A percentile compares a stretch with the other conserved stretches of the same genome.
These are phyloP conservation scores for Coemansia sp. DNA, from an alignment of 192 early-diverging fungal species.

Conservation along the genomic window DNA sequence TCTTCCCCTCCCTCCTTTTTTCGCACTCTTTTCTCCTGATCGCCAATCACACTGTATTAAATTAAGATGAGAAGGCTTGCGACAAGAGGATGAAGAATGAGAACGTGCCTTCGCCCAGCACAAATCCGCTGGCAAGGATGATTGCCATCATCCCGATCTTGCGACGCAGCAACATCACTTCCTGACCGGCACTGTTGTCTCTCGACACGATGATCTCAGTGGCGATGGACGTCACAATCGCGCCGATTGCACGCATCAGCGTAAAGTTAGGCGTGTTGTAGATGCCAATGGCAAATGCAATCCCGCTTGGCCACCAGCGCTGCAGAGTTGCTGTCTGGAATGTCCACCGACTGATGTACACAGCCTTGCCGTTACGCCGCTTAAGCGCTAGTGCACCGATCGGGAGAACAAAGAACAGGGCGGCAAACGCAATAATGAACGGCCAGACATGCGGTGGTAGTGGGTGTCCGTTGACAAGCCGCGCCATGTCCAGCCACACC, in stretches of 20 bases:
- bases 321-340: constrained; percentile 13
- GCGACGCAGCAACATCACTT: constrained; percentile 26
- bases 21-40: background rate
- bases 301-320: constrained; percentile 69
- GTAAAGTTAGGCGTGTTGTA: constrained; percentile 79
- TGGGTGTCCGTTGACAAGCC: constrained; percentile 72
- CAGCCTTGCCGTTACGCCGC: background rate
- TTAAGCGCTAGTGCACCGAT: constrained; percentile 2
- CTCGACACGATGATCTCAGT: constrained; percentile 34
- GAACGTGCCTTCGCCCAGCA: constrained; percentile 72
- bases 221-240: constrained; percentile 44
- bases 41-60: background rate
- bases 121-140: constrained; percentile 74
- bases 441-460: constrained; percentile 64
- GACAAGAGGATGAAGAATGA: constrained; percentile 61
- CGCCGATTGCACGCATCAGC: constrained; percentile 66
- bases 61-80: constrained; percentile 27
- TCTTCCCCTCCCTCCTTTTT: background rate
- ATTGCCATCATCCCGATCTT: constrained; percentile 61
- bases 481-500: constrained; percentile 78
- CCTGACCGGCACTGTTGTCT: background rate
- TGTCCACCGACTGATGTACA: constrained; percentile 4
- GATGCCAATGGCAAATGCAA: constrained; percentile 79
- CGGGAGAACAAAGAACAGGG: constrained; percentile 57
- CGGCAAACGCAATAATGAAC: constrained; percentile 59